Percentiles rank a stretch among this genome's conserved stretches.
These are phyloP conservation scores for Boechera stricta DNA, from an alignment of 345 rosid species.

Conservation along the genomic window DNA sequence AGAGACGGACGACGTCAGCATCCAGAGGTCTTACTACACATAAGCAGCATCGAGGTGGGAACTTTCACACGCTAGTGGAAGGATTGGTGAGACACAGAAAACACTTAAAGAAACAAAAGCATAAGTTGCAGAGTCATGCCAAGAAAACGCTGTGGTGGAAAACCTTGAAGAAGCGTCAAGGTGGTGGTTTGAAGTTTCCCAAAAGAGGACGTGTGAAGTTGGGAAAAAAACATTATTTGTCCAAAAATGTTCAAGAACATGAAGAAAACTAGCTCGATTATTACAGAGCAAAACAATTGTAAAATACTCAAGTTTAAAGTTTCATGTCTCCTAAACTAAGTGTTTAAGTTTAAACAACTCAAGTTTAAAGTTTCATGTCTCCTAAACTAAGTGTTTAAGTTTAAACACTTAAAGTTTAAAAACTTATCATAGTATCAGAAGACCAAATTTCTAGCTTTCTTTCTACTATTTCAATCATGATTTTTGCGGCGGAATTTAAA, in stretches of 20 bases:
- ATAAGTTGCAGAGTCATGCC: slow-evolving; percentile 23
- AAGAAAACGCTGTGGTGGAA: slow-evolving; percentile 53
- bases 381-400: neutral
- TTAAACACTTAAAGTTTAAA: neutral
- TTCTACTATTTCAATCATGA: neutral
- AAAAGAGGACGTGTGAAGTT: slow-evolving; percentile 50
- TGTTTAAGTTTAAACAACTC: too few species aligned
- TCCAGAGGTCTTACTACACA: slow-evolving; percentile 30
- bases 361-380: slow-evolving; percentile 13
- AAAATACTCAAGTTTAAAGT: neutral
- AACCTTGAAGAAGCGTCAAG: slow-evolving; percentile 44
- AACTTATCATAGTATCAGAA: neutral
- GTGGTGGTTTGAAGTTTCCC: slow-evolving; percentile 51
- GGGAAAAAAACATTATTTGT: slow-evolving; percentile 23
- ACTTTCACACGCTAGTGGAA: slow-evolving; percentile 54
- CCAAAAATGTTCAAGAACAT: slow-evolving; percentile 4
- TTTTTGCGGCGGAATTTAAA: too few species aligned
- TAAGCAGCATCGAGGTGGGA: slow-evolving; percentile 50
- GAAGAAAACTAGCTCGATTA: slow-evolving; percentile 29
- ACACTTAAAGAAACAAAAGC: slow-evolving; percentile 52
- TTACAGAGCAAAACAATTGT: neutral
- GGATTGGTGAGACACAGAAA: slow-evolving; percentile 57
- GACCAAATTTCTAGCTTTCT: neutral
- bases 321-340: neutral
- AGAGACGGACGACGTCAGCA: slow-evolving; percentile 34